Evolutionary conservation across 768 basidiomycete species (phyloP).

Genomic region (Tricholoma sp.): DNA sequence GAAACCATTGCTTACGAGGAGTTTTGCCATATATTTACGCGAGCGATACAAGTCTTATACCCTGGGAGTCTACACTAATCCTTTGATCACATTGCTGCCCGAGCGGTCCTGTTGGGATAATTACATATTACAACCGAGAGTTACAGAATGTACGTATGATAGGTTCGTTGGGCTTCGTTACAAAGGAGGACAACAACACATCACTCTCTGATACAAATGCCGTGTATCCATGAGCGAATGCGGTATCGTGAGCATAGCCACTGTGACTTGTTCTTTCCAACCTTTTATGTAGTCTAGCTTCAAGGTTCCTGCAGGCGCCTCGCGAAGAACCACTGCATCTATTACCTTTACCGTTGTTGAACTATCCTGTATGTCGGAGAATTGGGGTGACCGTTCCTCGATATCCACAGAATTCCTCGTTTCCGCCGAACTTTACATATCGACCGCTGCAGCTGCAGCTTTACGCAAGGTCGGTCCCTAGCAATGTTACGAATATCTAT

Average conservation of each 20-base stretch:
- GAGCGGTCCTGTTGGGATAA: not conserved
- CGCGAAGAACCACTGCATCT: not conserved
- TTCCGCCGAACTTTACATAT: constrained; percentile 58
- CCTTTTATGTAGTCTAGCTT: not conserved
- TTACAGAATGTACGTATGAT: not conserved
- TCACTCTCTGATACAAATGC: not conserved
- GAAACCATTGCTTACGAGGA: constrained; percentile 12
- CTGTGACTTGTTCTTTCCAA: too few relatives aligned
- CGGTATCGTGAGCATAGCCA: not conserved
- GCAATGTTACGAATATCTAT: not conserved
- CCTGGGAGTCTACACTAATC: constrained; percentile 30
- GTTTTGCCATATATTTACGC: constrained; percentile 21
- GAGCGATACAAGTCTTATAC: constrained; percentile 32
- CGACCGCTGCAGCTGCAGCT: constrained; percentile 41
- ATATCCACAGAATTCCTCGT: constrained; percentile 47
- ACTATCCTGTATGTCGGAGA: constrained; percentile 24
- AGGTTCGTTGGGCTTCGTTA: not conserved
- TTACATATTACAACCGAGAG: not conserved
- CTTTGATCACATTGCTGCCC: constrained; percentile 16
- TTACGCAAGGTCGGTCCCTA: constrained; percentile 50
- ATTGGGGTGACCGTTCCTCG: constrained; percentile 23
- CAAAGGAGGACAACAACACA: not conserved
- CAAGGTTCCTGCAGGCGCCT: not conserved
- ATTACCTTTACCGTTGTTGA: not conserved
- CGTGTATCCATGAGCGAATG: not conserved